Base-by-base conservation (phyloP, 768 basidiomycete species). In the Fomitopsis serialis region DNA sequence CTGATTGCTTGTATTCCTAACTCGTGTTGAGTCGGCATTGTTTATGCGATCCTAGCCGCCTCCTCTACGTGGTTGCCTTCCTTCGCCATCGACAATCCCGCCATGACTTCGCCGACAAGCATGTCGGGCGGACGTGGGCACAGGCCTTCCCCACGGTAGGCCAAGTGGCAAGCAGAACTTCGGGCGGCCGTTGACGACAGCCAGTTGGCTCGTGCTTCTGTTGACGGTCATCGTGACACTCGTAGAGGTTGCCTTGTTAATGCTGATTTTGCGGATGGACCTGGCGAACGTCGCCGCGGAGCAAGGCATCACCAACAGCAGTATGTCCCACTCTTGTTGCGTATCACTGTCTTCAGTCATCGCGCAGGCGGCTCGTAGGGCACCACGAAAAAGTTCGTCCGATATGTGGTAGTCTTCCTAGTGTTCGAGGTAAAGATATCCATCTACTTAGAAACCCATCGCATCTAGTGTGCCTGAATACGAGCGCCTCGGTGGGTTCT, bases 161-260 rank as follows among this genome's bases (percentile, higher is more conserved):
- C 0, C 82, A 85, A 60, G 83, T 53, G 72, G 74, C 27, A 76
- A 73, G 44, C 77, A 85, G 0, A 73, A 85, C 8, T 89, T 84
- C 61, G 92, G 91, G 0, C 74, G 87, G 12, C 87, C 88, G 1
- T 92, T 92, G 63, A 66, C 84, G 17, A 90, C 90, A 0, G 86
- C 89, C 6, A 92, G 92, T n/a, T 79, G 85, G 76, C 80, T 85
- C 50, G 79, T 89, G 4, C 53, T 87, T 2, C 70, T 76, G 12
- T 79, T 92, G 7, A 74, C 83, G 0, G 60, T 72, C 13, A 70
- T 88, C 2, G 87, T 91, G 0, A 77, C 79, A 1, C 70, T 71
- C 0, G 78, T 87, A 17, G 88, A 92, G 61, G 67, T 90, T 40
- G 80, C 74, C 0, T 70, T 92, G 42, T 69, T 92, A 6, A 77